Base-by-base conservation (phyloP, 805 yeast genomes). In the Schwanniomyces pseudopolymorphus region DNA sequence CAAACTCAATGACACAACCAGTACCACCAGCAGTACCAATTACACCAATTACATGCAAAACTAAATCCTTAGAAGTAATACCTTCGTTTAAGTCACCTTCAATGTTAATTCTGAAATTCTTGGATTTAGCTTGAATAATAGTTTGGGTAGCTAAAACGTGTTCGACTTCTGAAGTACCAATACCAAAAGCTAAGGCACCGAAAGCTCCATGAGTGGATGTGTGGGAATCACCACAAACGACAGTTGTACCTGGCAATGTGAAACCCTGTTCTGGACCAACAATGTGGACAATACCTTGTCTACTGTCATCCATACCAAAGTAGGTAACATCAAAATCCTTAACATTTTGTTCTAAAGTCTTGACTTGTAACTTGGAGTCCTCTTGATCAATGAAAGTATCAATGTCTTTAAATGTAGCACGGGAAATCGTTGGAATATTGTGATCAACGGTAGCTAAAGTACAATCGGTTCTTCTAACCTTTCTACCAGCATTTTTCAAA, bases 1-100 rank as follows among this genome's bases (percentile, higher is more conserved):
- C 94, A 71, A 92, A 94, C 74, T 94, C 99, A 66, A 94, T 88
- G 48, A 94, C 99, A 60, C 83, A 77, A 44, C 99, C 99, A 48
- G 98, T 94, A 74, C 99, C 99, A 72, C 99, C 99, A 50, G 99
- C 99, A 55, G 99, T 94, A 72, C 99, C 99, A 63, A 94, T 94
- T 43, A 84, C 83, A 58, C 97, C 97, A 62, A 94, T 94, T 38
- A 94, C 94, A 66, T 94, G 98, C 50, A 94, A 78, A 55, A 94
- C 84, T 58, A 94, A 76, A 73, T 94, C 99, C 78, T 94, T 94
- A 39, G 98, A 94, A 16, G 99, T 92, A 68, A 94, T 85, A 44
- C 97, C 98, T 33, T 87, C 87, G 33, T 76, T 70, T 56, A 94
- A 79, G 56, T 86, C 87, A 53, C 99, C 99, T 49, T 84, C 83